These are phyloP conservation scores for Coccomyxa sp. DNA, from an alignment of 139 green algal species.

Conservation along the genomic window DNA sequence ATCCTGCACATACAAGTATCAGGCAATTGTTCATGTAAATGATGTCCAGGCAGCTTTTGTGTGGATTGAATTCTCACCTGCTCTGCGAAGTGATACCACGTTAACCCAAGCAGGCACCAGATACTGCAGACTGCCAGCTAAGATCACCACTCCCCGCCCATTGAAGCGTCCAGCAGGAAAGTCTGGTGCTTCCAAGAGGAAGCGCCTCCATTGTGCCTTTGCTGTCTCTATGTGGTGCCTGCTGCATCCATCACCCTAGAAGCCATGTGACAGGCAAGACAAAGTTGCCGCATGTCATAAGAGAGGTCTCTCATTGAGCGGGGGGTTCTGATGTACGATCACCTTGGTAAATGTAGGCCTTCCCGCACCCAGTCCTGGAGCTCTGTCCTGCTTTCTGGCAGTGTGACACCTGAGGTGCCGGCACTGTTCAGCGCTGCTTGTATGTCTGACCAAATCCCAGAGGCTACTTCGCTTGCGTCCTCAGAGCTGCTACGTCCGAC, in stretches of 20 bases:
- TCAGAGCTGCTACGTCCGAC: no score
- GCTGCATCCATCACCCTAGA: background rate
- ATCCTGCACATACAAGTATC: constrained; percentile 19
- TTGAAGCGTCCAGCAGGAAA: constrained; percentile 19
- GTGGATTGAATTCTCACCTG: constrained; percentile 9
- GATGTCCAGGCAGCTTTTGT: background rate
- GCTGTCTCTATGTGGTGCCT: constrained; percentile 10
- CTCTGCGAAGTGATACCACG: constrained; percentile 37
- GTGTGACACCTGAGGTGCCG: constrained; percentile 4
- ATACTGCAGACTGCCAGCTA: constrained; percentile 39
- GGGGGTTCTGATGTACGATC: background rate
- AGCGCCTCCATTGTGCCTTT: constrained; percentile 11
- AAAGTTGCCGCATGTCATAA: no score
- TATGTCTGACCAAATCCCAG: constrained; percentile 1
- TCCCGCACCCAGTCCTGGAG: constrained; percentile 30
- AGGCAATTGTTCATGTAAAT: background rate
- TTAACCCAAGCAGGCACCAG: constrained; percentile 43
- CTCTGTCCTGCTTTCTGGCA: constrained; percentile 1
- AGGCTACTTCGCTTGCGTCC: constrained; percentile 3
- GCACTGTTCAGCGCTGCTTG: background rate
- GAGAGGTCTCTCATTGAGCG: background rate
- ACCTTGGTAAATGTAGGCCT: constrained; percentile 11
- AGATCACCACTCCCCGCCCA: constrained; percentile 36
- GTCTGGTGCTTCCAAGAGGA: constrained; percentile 18
- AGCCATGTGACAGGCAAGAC: background rate